Percentiles rank a stretch among this genome's conserved stretches.
Evolutionary conservation across 192 early-diverging fungal genomes (phyloP).

Genomic region (Polychytrium aggregatum): DNA sequence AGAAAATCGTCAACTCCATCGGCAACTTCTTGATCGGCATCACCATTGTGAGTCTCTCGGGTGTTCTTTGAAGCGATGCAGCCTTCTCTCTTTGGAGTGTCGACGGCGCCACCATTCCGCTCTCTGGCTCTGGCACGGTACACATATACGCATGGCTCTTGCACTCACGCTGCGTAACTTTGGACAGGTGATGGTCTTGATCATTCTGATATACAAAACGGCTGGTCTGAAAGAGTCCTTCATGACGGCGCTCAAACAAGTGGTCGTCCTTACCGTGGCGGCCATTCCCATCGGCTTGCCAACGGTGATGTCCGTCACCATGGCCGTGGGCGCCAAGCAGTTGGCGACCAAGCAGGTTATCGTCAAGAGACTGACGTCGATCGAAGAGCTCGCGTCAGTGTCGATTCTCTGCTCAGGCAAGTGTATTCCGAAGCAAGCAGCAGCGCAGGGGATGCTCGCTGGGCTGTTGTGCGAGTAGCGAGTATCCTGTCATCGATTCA

Average conservation of each 20-base stretch:
- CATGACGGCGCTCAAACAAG: conserved; percentile 46
- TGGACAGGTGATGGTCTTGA: too few relatives aligned
- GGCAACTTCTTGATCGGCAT: conserved; percentile 84
- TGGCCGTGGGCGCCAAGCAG: conserved; percentile 85
- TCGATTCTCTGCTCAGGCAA: conserved; percentile 55
- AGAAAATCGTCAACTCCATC: conserved; percentile 79
- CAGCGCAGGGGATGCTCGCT: conserved; percentile 7
- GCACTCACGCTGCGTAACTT: too few relatives aligned
- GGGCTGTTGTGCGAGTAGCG: neutral
- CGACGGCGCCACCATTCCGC: neutral
- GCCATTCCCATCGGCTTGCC: conserved; percentile 89
- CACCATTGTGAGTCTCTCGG: conserved; percentile 15
- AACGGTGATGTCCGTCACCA: conserved; percentile 87
- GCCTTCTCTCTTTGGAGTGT: too few relatives aligned
- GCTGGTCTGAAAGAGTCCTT: too few relatives aligned
- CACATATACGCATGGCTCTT: too few relatives aligned
- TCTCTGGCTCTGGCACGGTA: neutral
- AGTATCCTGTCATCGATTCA: too few relatives aligned
- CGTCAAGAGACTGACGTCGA: conserved; percentile 83
- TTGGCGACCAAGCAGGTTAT: conserved; percentile 81
- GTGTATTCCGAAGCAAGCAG: conserved; percentile 34
- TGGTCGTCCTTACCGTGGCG: conserved; percentile 75
- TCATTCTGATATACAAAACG: neutral
- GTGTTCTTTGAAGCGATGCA: neutral
- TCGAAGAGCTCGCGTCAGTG: conserved; percentile 86